Evolutionary conservation across 441 rosid genomes (phyloP), one percentile per base, ranked within the genome.

Genomic region (California macrophylla): DNA sequence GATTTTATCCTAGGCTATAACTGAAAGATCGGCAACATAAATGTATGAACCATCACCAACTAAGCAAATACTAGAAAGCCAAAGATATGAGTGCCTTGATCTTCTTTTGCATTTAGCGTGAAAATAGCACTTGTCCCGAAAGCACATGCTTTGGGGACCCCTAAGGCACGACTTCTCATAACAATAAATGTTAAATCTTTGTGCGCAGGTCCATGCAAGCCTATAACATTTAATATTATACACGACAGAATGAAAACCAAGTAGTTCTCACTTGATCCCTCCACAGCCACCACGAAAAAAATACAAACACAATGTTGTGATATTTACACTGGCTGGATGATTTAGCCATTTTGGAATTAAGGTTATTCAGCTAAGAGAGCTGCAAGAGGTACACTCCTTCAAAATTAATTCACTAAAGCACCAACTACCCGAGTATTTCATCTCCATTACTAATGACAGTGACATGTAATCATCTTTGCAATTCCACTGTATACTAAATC

Each of bases 1-100:
- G 7, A 32, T 32, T 32, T 29, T 32, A 4, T 32, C 4, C 7
- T 9, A 4, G 36, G 7, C 0, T 6, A 6, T 32, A 32, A 32
- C 36, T 32, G 36, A 32, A 32, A 32, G 36, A 32, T 6, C 4
- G 36, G 36, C 36, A 4, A 2, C 47, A 66, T 16, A 36, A 69
- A 74, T 52, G 69, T 74, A 64, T 26, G 28, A 68, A 65, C 69
- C 42, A 74, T 58, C 72, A 26, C 25, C 25, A 64, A 12, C 7
- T 9, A 64, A 13, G 60, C 21, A 52, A 52, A 20, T 52, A 52
- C 24, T 16, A 20, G 60, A 52, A 52, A 52, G 23, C 60, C 24
- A n/a, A 52, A 52, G 23, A 40, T 10, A 9, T 1, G 6, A 4
- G 3, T 0, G 24, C 21, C 8, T 52, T 52, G 8, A 20, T 52